Percentiles rank a stretch among this genome's conserved stretches.
phyloP scores from a whole-genome alignment of 306 rosid genomes.

The Dalbergia cultrata region DNA sequence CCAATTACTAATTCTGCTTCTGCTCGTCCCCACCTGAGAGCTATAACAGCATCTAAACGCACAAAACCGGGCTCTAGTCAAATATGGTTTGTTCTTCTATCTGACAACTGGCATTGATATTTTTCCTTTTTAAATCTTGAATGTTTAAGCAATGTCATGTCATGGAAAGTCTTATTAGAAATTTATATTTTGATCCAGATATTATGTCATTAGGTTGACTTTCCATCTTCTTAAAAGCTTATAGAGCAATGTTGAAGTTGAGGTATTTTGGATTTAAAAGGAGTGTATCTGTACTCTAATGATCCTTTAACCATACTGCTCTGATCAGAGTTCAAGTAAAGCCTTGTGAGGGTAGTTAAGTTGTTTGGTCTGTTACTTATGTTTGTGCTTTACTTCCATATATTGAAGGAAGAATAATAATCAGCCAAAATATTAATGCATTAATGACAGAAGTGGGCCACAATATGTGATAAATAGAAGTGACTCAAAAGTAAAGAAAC shows the following conservation, averaged over 20 bases:
- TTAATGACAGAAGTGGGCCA: neutral
- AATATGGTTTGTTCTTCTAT: slow-evolving; percentile 71
- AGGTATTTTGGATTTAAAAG: neutral
- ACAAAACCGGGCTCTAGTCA: slow-evolving; percentile 78
- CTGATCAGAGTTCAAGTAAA: too few species aligned
- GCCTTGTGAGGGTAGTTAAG: neutral
- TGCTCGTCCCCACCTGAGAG: slow-evolving; percentile 90
- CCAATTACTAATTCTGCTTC: slow-evolving; percentile 83
- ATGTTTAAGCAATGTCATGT: slow-evolving; percentile 13
- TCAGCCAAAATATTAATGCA: neutral
- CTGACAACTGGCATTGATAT: slow-evolving; percentile 26
- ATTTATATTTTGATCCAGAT: slow-evolving; percentile 38
- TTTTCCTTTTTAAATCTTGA: slow-evolving; percentile 9
- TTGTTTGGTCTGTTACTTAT: neutral
- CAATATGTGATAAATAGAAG: slow-evolving; percentile 5
- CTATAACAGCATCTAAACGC: slow-evolving; percentile 96
- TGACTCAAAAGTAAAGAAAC: too few species aligned
- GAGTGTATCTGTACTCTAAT: neutral
- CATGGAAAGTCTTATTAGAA: slow-evolving; percentile 1
- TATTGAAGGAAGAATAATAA: neutral
- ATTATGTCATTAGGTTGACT: neutral
- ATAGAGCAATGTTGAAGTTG: slow-evolving; percentile 21
- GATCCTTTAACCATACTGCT: too few species aligned
- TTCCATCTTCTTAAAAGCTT: slow-evolving; percentile 3
- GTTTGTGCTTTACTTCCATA: neutral